phyloP scores from a whole-genome alignment of 495 filamentous ascomycete genomes.

The Mycothermus thermophilus region DNA sequence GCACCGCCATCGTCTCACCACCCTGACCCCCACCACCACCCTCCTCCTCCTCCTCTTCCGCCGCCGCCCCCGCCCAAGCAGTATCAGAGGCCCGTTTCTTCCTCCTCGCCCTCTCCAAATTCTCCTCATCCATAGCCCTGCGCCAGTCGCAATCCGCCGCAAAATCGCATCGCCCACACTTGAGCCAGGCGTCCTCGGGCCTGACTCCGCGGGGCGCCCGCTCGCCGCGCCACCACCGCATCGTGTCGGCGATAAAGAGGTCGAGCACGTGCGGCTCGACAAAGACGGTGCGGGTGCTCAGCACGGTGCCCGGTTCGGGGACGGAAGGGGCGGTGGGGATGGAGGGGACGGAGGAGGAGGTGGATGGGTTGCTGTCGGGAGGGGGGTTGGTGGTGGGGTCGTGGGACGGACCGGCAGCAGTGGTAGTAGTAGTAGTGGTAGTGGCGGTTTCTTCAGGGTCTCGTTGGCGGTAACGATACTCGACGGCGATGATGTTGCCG shows the following conservation, averaged over 20 bases:
- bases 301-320: conserved; percentile 21
- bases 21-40: too few species aligned
- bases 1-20: too few species aligned
- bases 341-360: background rate
- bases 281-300: conserved; percentile 55
- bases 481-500: conserved; percentile 46
- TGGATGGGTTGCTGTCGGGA: background rate
- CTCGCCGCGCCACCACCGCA: conserved; percentile 82
- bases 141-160: conserved; percentile 41
- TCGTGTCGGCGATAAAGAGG: conserved; percentile 49
- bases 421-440: conserved; percentile 4
- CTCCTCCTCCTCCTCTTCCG: too few species aligned
- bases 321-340: background rate
- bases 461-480: conserved; percentile 37
- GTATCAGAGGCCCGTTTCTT: background rate
- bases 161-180: conserved; percentile 56
- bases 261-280: conserved; percentile 51
- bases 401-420: background rate
- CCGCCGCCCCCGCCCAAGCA: too few species aligned
- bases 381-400: background rate
- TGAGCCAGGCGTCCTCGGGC: conserved; percentile 73
- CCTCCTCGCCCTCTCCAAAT: conserved; percentile 6
- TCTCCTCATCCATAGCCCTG: conserved; percentile 20
- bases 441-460: background rate
- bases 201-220: conserved; percentile 62